Conservation (phyloP, 805 yeast genomes). For the Saccharomycopsis vini region DNA sequence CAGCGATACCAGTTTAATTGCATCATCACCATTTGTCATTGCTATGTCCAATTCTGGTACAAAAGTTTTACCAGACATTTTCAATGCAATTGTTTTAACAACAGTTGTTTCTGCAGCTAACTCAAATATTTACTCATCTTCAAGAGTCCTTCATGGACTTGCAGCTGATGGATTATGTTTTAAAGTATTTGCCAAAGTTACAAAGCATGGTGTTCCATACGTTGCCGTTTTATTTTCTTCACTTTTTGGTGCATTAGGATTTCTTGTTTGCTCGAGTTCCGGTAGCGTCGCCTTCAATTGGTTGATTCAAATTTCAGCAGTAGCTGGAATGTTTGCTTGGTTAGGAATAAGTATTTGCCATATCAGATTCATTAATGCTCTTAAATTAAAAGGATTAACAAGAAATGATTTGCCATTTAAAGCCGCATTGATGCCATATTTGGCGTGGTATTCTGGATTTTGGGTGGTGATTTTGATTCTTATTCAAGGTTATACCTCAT, state of each 20-base stretch:
- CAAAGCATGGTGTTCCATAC: conserved; percentile 63
- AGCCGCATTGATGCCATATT: conserved; percentile 60
- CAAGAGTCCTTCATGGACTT: conserved; percentile 45
- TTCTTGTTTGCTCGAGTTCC: conserved; percentile 41
- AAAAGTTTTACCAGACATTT: conserved; percentile 41
- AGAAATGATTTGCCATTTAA: conserved; percentile 68
- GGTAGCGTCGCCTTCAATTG: conserved; percentile 53
- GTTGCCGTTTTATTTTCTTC: conserved; percentile 45
- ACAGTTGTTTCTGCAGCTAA: conserved; percentile 52
- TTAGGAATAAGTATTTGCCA: conserved; percentile 55
- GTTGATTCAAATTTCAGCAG: conserved; percentile 69
- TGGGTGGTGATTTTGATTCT: conserved; percentile 49
- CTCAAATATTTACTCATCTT: conserved; percentile 48
- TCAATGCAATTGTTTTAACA: conserved; percentile 45
- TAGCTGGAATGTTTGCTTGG: conserved; percentile 72
- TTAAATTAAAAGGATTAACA: conserved; percentile 53
- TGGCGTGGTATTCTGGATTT: conserved; percentile 54
- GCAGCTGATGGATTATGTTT: conserved; percentile 46
- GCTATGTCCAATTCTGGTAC: conserved; percentile 55
- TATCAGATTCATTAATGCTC: conserved; percentile 59
- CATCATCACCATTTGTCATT: conserved; percentile 60
- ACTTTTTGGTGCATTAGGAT: conserved; percentile 55
- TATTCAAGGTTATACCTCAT: conserved; percentile 64
- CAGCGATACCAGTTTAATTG: conserved; percentile 29
- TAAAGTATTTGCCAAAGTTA: conserved; percentile 44